phyloP scores from a whole-genome alignment of 2,329 filamentous ascomycete species.

The Botrytis cinerea region DNA sequence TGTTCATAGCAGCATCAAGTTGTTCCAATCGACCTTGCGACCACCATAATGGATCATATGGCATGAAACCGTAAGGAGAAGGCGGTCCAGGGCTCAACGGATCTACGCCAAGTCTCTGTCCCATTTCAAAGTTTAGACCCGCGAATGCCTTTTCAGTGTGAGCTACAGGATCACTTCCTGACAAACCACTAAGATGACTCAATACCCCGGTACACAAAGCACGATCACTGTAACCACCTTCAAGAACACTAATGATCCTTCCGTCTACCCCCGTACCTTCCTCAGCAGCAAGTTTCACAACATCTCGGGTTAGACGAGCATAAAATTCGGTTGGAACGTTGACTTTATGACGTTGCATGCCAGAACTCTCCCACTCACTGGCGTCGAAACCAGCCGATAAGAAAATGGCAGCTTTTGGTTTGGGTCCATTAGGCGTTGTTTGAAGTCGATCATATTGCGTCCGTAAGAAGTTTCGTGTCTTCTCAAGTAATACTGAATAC shows the following conservation, averaged over 20 bases:
- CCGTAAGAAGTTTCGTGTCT: slow-evolving; percentile 75
- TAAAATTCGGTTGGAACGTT: slow-evolving; percentile 98
- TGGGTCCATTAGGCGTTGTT: slow-evolving; percentile 56
- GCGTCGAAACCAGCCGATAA: slow-evolving; percentile 96
- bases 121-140: slow-evolving; percentile 61
- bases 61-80: slow-evolving; percentile 37
- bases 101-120: slow-evolving; percentile 49
- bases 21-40: slow-evolving; percentile 63
- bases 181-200: slow-evolving; percentile 85
- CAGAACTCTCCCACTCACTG: slow-evolving; percentile 86
- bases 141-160: slow-evolving; percentile 44
- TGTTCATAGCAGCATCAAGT: slow-evolving; percentile 62
- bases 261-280: slow-evolving; percentile 77
- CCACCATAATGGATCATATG: slow-evolving; percentile 75
- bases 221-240: slow-evolving; percentile 94
- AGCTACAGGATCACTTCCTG: slow-evolving; percentile 52
- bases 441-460: slow-evolving; percentile 68
- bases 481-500: slow-evolving; percentile 76
- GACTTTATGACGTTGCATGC: slow-evolving; percentile 94
- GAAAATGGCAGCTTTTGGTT: slow-evolving; percentile 85
- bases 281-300: slow-evolving; percentile 79
- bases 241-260: slow-evolving; percentile 86
- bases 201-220: slow-evolving; percentile 85
- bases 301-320: slow-evolving; percentile 82
- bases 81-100: slow-evolving; percentile 24